Conservation (phyloP, 768 basidiomycete species). For the Leccinum disarticulatum region DNA sequence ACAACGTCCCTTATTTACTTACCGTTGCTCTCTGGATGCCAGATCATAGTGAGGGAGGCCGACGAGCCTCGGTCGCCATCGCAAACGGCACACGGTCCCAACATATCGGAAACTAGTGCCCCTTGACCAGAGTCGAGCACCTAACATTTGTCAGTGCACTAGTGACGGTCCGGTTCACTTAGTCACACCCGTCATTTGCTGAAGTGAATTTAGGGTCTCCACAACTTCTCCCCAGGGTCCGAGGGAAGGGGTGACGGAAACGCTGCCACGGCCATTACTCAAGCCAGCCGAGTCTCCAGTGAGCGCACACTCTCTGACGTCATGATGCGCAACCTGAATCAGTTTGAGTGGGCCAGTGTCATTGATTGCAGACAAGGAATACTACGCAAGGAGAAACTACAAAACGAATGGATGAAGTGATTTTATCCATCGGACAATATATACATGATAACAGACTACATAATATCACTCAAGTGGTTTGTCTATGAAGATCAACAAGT, state of each 20-base stretch:
- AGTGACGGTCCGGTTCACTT: neutral
- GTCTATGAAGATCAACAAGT: slow-evolving; percentile 75
- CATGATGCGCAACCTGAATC: too few species aligned
- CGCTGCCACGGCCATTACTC: too few species aligned
- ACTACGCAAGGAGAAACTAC: neutral
- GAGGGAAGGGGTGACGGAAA: too few species aligned
- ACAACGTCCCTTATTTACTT: slow-evolving; percentile 43
- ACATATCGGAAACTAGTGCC: slow-evolving; percentile 58
- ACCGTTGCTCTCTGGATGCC: slow-evolving; percentile 53
- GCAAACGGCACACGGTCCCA: slow-evolving; percentile 81
- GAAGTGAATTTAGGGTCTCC: slow-evolving; percentile 82
- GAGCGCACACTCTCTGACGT: too few species aligned
- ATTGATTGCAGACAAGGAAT: neutral
- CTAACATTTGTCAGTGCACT: neutral
- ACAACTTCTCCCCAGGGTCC: neutral
- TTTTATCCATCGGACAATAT: neutral
- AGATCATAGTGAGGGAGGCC: slow-evolving; percentile 49
- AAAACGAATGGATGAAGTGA: neutral
- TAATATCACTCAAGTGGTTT: slow-evolving; percentile 39
- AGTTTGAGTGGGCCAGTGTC: too few species aligned
- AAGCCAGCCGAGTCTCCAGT: too few species aligned
- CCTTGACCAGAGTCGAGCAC: neutral
- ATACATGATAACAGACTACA: slow-evolving; percentile 4
- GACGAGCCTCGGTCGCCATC: slow-evolving; percentile 46
- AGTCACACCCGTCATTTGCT: slow-evolving; percentile 49